Evolutionary conservation across 306 rosid species (phyloP).

Genomic region (Prunus kanzakura): DNA sequence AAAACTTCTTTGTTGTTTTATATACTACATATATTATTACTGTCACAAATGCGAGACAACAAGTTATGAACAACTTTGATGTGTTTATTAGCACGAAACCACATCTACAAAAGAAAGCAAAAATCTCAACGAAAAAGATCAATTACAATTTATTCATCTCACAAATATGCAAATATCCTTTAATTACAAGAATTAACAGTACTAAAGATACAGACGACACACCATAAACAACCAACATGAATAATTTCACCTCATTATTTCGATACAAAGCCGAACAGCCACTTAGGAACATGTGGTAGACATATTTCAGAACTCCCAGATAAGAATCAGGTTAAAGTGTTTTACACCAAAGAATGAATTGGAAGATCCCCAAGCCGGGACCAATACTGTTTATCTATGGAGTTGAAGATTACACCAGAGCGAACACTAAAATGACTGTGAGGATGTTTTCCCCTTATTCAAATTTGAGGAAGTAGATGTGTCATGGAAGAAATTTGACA

Average conservation of each 20-base stretch:
- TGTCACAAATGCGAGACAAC: too few relatives aligned
- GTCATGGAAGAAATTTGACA: constrained; percentile 26
- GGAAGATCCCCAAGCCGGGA: constrained; percentile 29
- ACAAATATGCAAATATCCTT: constrained; percentile 23
- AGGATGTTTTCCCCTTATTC: constrained; percentile 31
- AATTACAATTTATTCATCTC: constrained; percentile 6
- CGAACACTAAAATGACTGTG: constrained; percentile 23
- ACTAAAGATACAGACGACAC: constrained; percentile 9
- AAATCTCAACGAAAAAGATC: not conserved
- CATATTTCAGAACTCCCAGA: constrained; percentile 31
- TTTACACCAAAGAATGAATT: constrained; percentile 34
- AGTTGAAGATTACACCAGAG: constrained; percentile 35
- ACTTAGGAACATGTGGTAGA: constrained; percentile 19
- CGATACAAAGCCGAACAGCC: constrained; percentile 43
- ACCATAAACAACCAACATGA: constrained; percentile 9
- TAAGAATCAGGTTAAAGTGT: constrained; percentile 28
- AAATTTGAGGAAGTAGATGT: constrained; percentile 31
- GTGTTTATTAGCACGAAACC: not conserved
- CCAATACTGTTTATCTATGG: constrained; percentile 27
- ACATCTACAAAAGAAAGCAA: not conserved
- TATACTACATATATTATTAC: too few relatives aligned
- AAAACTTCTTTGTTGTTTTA: too few relatives aligned
- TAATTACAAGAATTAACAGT: constrained; percentile 33
- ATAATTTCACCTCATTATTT: constrained; percentile 30
- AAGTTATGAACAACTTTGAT: too few relatives aligned